phyloP scores from a whole-genome alignment of 2,329 filamentous ascomycete genomes.

The Phialophora tarda region DNA sequence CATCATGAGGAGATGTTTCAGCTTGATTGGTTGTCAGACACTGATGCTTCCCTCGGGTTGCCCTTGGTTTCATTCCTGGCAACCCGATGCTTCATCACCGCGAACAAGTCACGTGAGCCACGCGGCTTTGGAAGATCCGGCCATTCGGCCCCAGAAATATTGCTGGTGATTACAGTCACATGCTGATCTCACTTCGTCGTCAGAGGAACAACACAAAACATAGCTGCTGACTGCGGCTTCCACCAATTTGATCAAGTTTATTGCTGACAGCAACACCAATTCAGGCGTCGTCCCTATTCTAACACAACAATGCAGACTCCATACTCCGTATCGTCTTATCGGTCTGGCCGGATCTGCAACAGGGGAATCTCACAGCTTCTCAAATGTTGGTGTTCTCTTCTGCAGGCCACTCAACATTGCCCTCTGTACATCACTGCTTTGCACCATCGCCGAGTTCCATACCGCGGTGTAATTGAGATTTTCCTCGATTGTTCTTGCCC shows the following conservation, averaged over 20 bases:
- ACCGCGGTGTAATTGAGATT: slow-evolving; percentile 83
- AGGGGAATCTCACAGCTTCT: slow-evolving; percentile 68
- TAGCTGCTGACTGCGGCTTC: slow-evolving; percentile 11
- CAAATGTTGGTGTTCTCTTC: slow-evolving; percentile 80
- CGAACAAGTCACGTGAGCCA: slow-evolving; percentile 19
- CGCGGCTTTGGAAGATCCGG: slow-evolving; percentile 17
- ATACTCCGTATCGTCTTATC: background rate
- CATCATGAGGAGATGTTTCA: slow-evolving; percentile 1
- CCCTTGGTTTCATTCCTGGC: slow-evolving; percentile 7
- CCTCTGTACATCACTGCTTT: slow-evolving; percentile 75
- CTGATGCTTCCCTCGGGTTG: background rate
- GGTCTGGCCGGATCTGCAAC: background rate
- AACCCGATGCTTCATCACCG: background rate
- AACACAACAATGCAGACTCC: background rate
- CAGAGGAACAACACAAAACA: slow-evolving; percentile 23
- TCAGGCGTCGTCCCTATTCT: background rate
- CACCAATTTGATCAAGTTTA: slow-evolving; percentile 8
- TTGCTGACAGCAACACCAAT: background rate
- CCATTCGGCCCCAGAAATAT: background rate
- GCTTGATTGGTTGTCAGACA: slow-evolving; percentile 11
- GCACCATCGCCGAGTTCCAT: slow-evolving; percentile 85
- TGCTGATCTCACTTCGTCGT: slow-evolving; percentile 3
- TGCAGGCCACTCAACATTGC: slow-evolving; percentile 77
- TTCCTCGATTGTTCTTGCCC: slow-evolving; percentile 77
- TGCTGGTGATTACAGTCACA: background rate